phyloP scores from a whole-genome alignment of 768 basidiomycete species.

The Termitomyces sp. region DNA sequence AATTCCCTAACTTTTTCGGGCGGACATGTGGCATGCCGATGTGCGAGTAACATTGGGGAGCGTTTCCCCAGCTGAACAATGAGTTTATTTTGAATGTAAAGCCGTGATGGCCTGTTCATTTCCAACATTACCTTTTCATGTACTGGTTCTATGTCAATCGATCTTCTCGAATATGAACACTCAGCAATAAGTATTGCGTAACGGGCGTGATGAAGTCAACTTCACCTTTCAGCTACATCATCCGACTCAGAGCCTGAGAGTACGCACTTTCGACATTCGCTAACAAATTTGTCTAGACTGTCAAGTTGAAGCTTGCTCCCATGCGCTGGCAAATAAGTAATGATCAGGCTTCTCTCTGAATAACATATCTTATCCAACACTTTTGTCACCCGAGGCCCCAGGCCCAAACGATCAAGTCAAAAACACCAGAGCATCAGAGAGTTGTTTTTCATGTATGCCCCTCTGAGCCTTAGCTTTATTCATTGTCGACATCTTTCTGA shows the following conservation, averaged over 20 bases:
- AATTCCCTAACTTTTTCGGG: not conserved
- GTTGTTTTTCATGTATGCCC: not conserved
- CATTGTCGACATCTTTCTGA: not conserved
- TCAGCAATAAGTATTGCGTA: no score
- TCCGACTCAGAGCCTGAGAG: no score
- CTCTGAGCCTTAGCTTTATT: not conserved
- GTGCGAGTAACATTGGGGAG: not conserved
- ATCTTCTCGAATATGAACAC: not conserved
- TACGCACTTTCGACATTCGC: no score
- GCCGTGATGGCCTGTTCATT: conserved; percentile 17
- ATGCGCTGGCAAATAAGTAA: no score
- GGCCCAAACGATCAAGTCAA: not conserved
- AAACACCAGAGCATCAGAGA: not conserved
- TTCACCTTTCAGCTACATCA: no score
- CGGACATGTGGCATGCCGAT: not conserved
- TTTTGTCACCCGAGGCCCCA: not conserved
- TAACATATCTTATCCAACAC: not conserved
- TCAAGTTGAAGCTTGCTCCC: no score
- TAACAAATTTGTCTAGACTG: no score
- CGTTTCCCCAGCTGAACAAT: not conserved
- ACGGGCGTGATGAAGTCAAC: not conserved
- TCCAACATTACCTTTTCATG: conserved; percentile 11
- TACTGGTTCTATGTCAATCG: conserved; percentile 6
- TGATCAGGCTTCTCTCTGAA: not conserved
- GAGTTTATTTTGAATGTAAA: not conserved